These are phyloP conservation scores for Sarcodon aspratus DNA, from an alignment of 768 basidiomycete genomes.

Conservation along the genomic window DNA sequence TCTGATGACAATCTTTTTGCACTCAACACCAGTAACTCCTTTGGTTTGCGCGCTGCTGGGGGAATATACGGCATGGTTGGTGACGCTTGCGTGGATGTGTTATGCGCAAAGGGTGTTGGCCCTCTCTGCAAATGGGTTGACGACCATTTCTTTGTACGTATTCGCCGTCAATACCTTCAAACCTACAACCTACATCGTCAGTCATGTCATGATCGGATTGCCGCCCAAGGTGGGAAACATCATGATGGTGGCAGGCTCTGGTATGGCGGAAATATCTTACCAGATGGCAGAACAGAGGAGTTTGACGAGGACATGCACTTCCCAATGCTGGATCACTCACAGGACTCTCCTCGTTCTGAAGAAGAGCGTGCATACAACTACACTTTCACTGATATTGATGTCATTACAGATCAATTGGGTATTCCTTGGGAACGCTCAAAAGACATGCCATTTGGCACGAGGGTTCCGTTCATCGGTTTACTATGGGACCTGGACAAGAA, in stretches of 20 bases:
- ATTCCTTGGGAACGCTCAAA: constrained; percentile 22
- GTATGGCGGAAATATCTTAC: constrained; percentile 15
- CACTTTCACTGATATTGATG: constrained; percentile 22
- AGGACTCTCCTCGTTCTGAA: constrained; percentile 12
- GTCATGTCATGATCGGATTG: too few relatives aligned
- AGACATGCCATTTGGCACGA: constrained; percentile 10
- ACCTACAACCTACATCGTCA: constrained; percentile 2
- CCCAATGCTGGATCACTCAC: constrained; percentile 8
- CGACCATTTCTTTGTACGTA: constrained; percentile 3
- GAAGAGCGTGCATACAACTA: constrained; percentile 12
- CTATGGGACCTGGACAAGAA: constrained; percentile 16
- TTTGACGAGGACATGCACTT: constrained; percentile 20
- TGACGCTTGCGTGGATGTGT: constrained; percentile 4
- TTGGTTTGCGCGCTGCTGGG: background rate
- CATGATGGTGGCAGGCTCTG: constrained; percentile 9
- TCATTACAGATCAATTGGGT: constrained; percentile 18
- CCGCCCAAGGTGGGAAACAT: background rate
- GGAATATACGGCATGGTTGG: constrained; percentile 2
- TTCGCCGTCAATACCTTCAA: too few relatives aligned
- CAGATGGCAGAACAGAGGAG: constrained; percentile 12
- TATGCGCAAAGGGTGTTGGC: constrained; percentile 3
- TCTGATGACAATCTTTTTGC: background rate
- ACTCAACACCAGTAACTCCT: constrained; percentile 3
- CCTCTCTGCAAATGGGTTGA: constrained; percentile 8
- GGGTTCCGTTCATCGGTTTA: constrained; percentile 19